Conservation (phyloP, 202 grass and related monocot species). For the Brachypodium distachyon region DNA sequence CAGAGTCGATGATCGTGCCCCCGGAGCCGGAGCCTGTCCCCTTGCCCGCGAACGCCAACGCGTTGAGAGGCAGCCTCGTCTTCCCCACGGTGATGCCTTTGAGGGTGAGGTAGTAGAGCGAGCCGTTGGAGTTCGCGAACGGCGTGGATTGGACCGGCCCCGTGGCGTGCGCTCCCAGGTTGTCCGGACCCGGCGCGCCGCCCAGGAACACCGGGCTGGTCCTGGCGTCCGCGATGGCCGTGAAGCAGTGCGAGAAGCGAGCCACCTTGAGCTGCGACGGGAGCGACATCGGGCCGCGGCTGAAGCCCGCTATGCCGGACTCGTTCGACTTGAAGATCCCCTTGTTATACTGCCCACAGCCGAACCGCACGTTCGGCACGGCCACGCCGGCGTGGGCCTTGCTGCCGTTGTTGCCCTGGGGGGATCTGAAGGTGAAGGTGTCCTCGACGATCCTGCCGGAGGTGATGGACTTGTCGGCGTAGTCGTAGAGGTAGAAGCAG, state of each 20-base stretch:
- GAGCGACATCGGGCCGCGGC: conserved; percentile 33
- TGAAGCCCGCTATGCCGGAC: conserved; percentile 48
- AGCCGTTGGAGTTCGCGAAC: background rate
- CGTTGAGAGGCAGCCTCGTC: conserved; percentile 14
- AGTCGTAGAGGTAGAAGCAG: conserved; percentile 19
- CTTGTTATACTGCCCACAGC: conserved; percentile 16
- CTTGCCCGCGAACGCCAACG: conserved; percentile 14
- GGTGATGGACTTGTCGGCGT: conserved; percentile 15
- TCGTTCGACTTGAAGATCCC: background rate
- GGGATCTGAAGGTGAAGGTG: conserved; percentile 26
- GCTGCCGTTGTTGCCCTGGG: background rate
- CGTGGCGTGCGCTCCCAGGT: background rate
- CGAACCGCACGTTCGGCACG: conserved; percentile 18
- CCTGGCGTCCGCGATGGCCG: background rate
- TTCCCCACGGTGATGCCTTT: conserved; percentile 35
- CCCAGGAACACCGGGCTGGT: conserved; percentile 34
- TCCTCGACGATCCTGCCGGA: conserved; percentile 6
- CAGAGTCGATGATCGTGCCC: conserved; percentile 45
- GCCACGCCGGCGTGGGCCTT: no score
- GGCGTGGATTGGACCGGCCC: conserved; percentile 31
- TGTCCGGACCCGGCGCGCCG: background rate
- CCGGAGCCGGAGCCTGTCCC: conserved; percentile 26
- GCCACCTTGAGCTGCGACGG: conserved; percentile 39
- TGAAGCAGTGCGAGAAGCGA: conserved; percentile 46
- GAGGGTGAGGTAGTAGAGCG: conserved; percentile 32